Base-by-base conservation (phyloP, 2,329 filamentous ascomycete species). In the Ascochyta clinopodiicola region DNA sequence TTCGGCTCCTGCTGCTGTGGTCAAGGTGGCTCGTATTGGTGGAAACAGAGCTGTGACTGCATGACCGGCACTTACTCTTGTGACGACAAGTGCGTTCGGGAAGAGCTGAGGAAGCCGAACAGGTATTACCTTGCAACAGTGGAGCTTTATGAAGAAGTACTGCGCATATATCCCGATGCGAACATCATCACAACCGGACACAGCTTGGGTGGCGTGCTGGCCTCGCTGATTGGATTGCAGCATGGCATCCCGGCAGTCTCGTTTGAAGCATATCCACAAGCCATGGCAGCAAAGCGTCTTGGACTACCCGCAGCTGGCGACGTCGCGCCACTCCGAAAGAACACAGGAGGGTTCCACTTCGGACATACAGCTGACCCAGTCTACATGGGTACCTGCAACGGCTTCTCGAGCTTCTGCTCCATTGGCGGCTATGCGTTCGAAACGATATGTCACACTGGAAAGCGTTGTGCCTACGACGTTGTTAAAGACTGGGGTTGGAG, bases 401-500 rank as follows among this genome's bases (percentile, higher is more conserved):
- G 70, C 1, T 66, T 64, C 17, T 71, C 72, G 2, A 73, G 69
- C 50, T 73, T 75, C 50, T 75, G 72, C 51, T 71, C 70, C 8
- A 72, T 75, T 4, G 72, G 67, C 4, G 72, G 72, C 10, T 75
- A 72, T 38, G 71, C 71, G 1, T 74, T 75, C 35, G 72, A 75
- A 51, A 74, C 72, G 0, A 36, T 71, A 1, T 75, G 72, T 39
- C 72, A 75, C 52, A 73, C 72, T 7, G 72, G 72, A 8, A 73
- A 69, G 51, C 64, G 68, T 21, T 75, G 72, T 40, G 63, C 66
- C 2, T 75, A 75, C 39, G 72, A 75, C 51, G 71, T 74, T 8
- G 72, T 75, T 36, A 72, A 73, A 54, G 72, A 75, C 44, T 71
- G 67, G 67, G 70, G 71, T 6, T 75, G 72, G 72, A 61, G 71